A percentile compares a stretch with the other conserved stretches of the same genome.
Conservation (phyloP, 495 filamentous ascomycete genomes). For the Aspergillus sparsus region DNA sequence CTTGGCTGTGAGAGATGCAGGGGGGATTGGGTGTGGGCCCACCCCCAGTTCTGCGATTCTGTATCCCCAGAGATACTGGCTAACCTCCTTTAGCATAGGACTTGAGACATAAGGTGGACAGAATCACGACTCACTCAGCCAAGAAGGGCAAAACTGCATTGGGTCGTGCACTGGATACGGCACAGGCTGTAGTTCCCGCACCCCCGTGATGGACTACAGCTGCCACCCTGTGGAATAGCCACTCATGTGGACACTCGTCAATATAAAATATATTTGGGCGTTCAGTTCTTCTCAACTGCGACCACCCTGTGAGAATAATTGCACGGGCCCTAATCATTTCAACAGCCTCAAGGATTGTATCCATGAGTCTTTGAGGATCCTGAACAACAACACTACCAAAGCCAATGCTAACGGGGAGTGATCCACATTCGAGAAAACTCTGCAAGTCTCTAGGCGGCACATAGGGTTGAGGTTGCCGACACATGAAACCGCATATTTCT, state of each 20-base stretch:
- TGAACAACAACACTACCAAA: conserved; percentile 70
- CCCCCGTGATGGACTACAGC: conserved; percentile 67
- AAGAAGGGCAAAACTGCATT: conserved; percentile 67
- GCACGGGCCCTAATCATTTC: conserved; percentile 51
- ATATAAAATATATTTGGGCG: conserved; percentile 55
- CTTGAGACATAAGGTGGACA: not conserved
- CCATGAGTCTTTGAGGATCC: conserved; percentile 54
- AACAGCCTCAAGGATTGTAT: conserved; percentile 58
- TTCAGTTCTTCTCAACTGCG: conserved; percentile 53
- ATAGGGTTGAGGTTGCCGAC: conserved; percentile 52
- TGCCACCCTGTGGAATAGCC: conserved; percentile 64
- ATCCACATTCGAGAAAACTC: conserved; percentile 54
- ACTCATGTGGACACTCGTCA: conserved; percentile 64
- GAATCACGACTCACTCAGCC: conserved; percentile 56
- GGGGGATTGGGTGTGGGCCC: conserved; percentile 70
- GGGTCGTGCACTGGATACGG: conserved; percentile 57
- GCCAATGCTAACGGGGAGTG: conserved; percentile 64
- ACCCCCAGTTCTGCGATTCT: conserved; percentile 68
- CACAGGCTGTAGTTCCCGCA: conserved; percentile 65
- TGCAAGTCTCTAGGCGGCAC: conserved; percentile 52
- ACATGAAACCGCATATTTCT: conserved; percentile 65
- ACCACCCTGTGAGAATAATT: conserved; percentile 66
- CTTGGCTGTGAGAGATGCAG: conserved; percentile 65
- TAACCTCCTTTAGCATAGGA: conserved; percentile 5
- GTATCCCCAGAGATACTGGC: conserved; percentile 78